Percentiles rank a stretch among this genome's conserved stretches.
phyloP scores from a whole-genome alignment of 2,329 filamentous ascomycete species.

The Rhynchosporium agropyri region DNA sequence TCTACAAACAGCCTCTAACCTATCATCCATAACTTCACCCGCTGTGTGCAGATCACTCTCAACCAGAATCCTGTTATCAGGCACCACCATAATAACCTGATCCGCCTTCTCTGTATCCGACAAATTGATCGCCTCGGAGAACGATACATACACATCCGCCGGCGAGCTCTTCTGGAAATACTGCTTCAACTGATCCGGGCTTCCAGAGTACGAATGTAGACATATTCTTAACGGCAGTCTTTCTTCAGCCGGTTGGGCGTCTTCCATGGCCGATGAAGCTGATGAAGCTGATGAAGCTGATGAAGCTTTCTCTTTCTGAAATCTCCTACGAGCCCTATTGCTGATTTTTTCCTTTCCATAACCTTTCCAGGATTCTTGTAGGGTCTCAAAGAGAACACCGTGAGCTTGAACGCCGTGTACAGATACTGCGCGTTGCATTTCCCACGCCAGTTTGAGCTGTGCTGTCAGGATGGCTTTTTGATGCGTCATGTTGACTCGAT shows the following conservation, averaged over 20 bases:
- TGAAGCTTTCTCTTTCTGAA: slow-evolving; percentile 46
- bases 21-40: slow-evolving; percentile 76
- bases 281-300: slow-evolving; percentile 37
- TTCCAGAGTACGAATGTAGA: slow-evolving; percentile 89
- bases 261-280: slow-evolving; percentile 39
- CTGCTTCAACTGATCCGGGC: slow-evolving; percentile 72
- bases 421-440: slow-evolving; percentile 73
- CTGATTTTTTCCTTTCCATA: slow-evolving; percentile 65
- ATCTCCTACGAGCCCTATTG: slow-evolving; percentile 57
- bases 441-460: slow-evolving; percentile 72
- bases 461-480: slow-evolving; percentile 67
- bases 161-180: slow-evolving; percentile 77
- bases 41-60: slow-evolving; percentile 91
- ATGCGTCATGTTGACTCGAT: slow-evolving; percentile 69
- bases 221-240: slow-evolving; percentile 71
- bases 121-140: slow-evolving; percentile 83
- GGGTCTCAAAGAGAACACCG: slow-evolving; percentile 63
- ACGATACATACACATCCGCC: slow-evolving; percentile 81
- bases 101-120: slow-evolving; percentile 51
- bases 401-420: slow-evolving; percentile 66
- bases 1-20: slow-evolving; percentile 75
- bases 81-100: slow-evolving; percentile 71
- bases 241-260: slow-evolving; percentile 41
- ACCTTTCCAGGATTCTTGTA: slow-evolving; percentile 70
- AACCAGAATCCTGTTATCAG: slow-evolving; percentile 76